Evolutionary conservation across 768 basidiomycete genomes (phyloP), one percentile per base, ranked within the genome.

Genomic region (Boletellus ananiceps): DNA sequence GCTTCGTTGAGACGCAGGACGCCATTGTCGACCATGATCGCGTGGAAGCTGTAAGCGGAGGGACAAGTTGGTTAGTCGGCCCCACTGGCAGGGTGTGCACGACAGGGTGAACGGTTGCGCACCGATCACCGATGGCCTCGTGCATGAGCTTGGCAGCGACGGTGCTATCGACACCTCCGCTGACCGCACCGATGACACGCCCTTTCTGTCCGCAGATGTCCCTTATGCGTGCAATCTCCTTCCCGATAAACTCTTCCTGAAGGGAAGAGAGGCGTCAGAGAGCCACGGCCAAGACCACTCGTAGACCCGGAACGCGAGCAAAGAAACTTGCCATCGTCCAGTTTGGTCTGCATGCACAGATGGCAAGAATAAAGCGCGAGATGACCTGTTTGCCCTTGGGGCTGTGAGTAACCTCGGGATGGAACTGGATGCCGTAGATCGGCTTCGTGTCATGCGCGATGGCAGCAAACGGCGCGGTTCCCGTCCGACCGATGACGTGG

Each of bases 131-230:
- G 60, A 99, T 98, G 23, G 96, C 96, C 73, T 97, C 94, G 58
- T 98, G 94, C 96, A 99, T 99, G 52, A 99, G 78, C 70, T 97
- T 98, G 37, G 96, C 96, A 4, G 96, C 96, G 14, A 99, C 96
- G 0, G 93, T 93, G 56, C 93, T 95, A 66, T 98, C 96, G 41
- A 99, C 96, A 42, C 96, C 96, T 23, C 96, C 96, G 53, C 87
- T 90, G 43, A 98, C 95, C 13, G 96, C 96, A 45, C 96, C 96
- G 49, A 99, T 97, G 44, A 99, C 96, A 45, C 93, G 93, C 31
- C 94, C 95, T 59, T 82, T 92, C 2, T 84, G 81, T 0, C 96
- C 96, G 62, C 94, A 97, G 34, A 98, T 93, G 35, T 95, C 86
- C 45, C 87, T 83, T 59, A 99, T 99, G 37, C 96, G 83, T 15